Conservation (phyloP, 2,329 filamentous ascomycete genomes). For the Cercospora berteroae region DNA sequence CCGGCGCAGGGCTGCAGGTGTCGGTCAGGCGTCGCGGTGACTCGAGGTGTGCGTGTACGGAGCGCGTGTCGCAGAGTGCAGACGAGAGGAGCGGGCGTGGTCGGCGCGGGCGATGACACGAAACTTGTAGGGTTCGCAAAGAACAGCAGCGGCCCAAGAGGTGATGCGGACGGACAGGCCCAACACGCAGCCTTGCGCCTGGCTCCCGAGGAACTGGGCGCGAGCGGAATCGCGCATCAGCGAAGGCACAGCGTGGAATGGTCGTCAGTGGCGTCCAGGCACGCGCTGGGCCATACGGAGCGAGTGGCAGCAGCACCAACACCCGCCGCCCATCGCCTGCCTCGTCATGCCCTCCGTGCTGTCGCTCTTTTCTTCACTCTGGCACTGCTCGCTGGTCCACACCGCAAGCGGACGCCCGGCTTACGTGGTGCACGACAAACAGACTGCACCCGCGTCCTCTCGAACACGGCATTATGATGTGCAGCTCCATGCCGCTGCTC, state of each 20-base stretch:
- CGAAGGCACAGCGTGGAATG: slow-evolving; percentile 2
- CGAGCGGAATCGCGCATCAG: neutral
- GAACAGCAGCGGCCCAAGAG: neutral
- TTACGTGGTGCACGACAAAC: neutral
- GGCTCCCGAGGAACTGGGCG: neutral
- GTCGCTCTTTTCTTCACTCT: neutral
- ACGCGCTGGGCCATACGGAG: slow-evolving; percentile 5
- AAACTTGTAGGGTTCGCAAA: neutral
- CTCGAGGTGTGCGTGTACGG: neutral
- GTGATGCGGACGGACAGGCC: neutral
- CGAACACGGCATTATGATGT: neutral
- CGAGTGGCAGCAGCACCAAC: neutral
- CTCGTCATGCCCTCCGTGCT: neutral
- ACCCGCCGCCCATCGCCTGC: neutral
- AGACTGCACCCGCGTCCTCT: neutral
- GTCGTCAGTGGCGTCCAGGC: slow-evolving; percentile 12
- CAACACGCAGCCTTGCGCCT: neutral
- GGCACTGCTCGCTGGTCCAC: neutral
- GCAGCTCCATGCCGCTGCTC: neutral
- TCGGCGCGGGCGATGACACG: neutral
- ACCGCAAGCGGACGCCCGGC: neutral
- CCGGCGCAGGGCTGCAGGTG: neutral
- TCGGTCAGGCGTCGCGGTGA: neutral
- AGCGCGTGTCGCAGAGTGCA: slow-evolving; percentile 4
- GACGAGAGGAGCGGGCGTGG: neutral